These are phyloP conservation scores for Trypanosoma platydactyli DNA, from an alignment of 208 protist species.

Conservation along the genomic window DNA sequence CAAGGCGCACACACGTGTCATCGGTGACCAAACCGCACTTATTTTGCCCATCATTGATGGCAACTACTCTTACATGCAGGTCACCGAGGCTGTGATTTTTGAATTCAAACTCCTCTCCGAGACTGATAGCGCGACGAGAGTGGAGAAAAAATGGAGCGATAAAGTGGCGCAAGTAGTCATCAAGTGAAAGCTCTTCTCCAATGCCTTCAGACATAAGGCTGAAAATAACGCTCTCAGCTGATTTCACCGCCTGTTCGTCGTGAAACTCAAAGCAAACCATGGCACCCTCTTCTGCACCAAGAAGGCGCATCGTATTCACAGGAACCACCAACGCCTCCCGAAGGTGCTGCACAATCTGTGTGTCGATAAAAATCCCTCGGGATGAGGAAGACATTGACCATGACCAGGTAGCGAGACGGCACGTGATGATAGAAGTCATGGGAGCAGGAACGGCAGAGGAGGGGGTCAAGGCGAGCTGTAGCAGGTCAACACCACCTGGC, in stretches of 20 bases:
- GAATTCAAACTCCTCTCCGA: constrained; percentile 26
- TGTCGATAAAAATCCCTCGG: neutral
- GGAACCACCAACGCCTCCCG: constrained; percentile 21
- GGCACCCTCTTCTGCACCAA: constrained; percentile 20
- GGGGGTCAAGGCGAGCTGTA: neutral
- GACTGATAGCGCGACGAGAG: constrained; percentile 13
- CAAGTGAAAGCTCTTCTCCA: constrained; percentile 23
- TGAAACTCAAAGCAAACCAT: constrained; percentile 8
- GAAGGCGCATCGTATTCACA: constrained; percentile 20
- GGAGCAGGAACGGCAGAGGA: neutral
- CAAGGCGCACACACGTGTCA: constrained; percentile 10
- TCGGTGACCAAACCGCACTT: constrained; percentile 20
- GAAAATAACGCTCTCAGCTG: constrained; percentile 11
- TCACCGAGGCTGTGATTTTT: constrained; percentile 19
- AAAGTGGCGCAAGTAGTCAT: constrained; percentile 23
- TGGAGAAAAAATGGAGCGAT: constrained; percentile 30
- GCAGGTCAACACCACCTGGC: neutral
- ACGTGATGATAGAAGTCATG: constrained; percentile 27
- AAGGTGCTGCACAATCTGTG: constrained; percentile 4
- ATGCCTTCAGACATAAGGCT: constrained; percentile 3
- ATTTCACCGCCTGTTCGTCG: neutral
- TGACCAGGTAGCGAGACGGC: neutral
- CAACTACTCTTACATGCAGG: constrained; percentile 15
- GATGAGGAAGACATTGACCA: neutral
- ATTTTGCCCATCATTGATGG: constrained; percentile 11